A percentile compares a stretch with the other conserved stretches of the same genome.
These are phyloP conservation scores for Penicillium sp. DNA, from an alignment of 2,329 filamentous ascomycete genomes.

Conservation along the genomic window DNA sequence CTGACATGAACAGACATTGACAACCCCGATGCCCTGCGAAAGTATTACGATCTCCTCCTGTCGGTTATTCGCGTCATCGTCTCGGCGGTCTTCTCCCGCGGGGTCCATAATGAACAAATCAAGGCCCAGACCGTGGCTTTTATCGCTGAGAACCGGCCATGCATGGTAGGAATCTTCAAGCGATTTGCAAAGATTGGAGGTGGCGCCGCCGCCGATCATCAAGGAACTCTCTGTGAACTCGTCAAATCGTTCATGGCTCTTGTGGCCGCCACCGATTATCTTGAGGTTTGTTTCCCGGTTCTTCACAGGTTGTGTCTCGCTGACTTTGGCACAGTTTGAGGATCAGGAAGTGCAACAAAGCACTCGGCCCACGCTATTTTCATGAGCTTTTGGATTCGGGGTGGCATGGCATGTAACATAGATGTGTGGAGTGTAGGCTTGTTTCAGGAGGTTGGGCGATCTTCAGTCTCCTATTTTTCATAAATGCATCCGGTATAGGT, in stretches of 20 bases:
- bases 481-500: neutral
- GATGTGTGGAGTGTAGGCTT: slow-evolving; percentile 16
- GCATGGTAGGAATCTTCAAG: slow-evolving; percentile 87
- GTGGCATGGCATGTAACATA: slow-evolving; percentile 17
- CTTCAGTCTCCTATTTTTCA: slow-evolving; percentile 3
- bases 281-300: slow-evolving; percentile 62
- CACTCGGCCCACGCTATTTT: slow-evolving; percentile 30
- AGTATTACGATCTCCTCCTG: slow-evolving; percentile 79
- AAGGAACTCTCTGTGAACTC: slow-evolving; percentile 65
- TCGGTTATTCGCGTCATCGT: slow-evolving; percentile 76
- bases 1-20: slow-evolving; percentile 51
- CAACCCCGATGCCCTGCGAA: slow-evolving; percentile 64
- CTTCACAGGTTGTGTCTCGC: neutral
- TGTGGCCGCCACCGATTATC: slow-evolving; percentile 74
- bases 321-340: slow-evolving; percentile 38
- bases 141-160: slow-evolving; percentile 71
- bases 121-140: slow-evolving; percentile 73
- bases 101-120: slow-evolving; percentile 69
- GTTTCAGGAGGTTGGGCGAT: slow-evolving; percentile 16
- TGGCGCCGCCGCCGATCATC: slow-evolving; percentile 45
- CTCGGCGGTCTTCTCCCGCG: slow-evolving; percentile 73
- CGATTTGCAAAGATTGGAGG: slow-evolving; percentile 72
- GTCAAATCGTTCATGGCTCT: slow-evolving; percentile 81
- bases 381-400: slow-evolving; percentile 19
- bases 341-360: slow-evolving; percentile 35